Conservation (phyloP, 176 grass and related monocot genomes). For the Chloris gayana region DNA sequence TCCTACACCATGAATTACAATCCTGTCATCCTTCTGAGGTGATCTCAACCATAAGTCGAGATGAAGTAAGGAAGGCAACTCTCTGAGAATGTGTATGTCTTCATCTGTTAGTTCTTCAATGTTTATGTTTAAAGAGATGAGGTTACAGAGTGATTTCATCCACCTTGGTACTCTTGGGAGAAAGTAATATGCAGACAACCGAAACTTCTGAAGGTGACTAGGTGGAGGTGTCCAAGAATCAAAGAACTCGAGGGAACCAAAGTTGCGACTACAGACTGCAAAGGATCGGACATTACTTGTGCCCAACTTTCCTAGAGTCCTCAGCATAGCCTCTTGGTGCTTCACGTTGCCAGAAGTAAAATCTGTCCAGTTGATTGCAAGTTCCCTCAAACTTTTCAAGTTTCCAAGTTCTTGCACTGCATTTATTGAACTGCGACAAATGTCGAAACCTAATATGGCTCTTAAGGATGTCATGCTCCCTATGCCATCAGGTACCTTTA, state of each 20-base stretch:
- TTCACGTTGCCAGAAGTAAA: slow-evolving; percentile 31
- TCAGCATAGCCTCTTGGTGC: slow-evolving; percentile 26
- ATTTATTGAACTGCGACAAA: slow-evolving; percentile 28
- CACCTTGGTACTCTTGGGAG: slow-evolving; percentile 47
- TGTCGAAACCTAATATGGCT: slow-evolving; percentile 26
- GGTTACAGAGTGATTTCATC: slow-evolving; percentile 37
- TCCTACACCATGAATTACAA: slow-evolving; percentile 21
- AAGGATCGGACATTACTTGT: slow-evolving; percentile 27
- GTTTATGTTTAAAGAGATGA: slow-evolving; percentile 44
- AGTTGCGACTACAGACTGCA: slow-evolving; percentile 22
- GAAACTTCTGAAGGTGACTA: slow-evolving; percentile 36
- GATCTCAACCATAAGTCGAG: slow-evolving; percentile 36
- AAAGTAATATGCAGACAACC: slow-evolving; percentile 30
- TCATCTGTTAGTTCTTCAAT: slow-evolving; percentile 31
- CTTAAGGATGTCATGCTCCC: slow-evolving; percentile 27
- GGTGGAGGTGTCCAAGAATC: slow-evolving; percentile 30
- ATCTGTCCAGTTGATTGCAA: slow-evolving; percentile 35
- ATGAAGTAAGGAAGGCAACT: slow-evolving; percentile 29
- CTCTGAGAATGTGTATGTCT: slow-evolving; percentile 35
- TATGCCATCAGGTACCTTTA: slow-evolving; percentile 42
- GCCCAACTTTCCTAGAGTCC: slow-evolving; percentile 31
- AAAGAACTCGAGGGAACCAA: slow-evolving; percentile 23
- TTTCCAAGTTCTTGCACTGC: slow-evolving; percentile 35
- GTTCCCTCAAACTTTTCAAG: slow-evolving; percentile 19
- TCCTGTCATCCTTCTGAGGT: slow-evolving; percentile 12